Base-by-base conservation (phyloP, 495 filamentous ascomycete genomes). In the Hapsidospora chrysogenum region DNA sequence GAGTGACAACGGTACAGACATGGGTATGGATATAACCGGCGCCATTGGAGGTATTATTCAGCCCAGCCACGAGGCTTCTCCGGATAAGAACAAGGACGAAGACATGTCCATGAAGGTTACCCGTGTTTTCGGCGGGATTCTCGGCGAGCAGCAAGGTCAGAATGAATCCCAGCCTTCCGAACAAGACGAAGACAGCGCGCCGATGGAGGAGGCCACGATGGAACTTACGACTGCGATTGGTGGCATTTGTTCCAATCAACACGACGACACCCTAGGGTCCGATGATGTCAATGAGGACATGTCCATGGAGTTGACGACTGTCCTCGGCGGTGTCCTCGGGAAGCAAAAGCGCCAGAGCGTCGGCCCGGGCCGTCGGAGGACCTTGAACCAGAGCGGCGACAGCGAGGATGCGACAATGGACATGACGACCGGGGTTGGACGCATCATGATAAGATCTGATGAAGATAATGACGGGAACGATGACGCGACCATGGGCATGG, bases 91-190 rank as follows among this genome's bases (percentile, higher is more conserved):
- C 3, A 51, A 52, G 14, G 65, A 69, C 25, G 76, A 80, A 37
- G 79, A 83, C 19, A 68, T 83, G 50, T 82, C 77, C 8, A 85
- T 86, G 80, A 85, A 94, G 38, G 72, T 92, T 32, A 93, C 85
- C 1, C 70, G 65, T 38, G 80, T 74, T 9, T 56, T 94, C 38
- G 87, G 87, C n/a, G 69, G 76, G 3, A 94, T 96, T 33, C 55
- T 85, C 18, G 56, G 66, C n/a, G 60, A 63, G 15, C 10, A 26
- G 39, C 51, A 37, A 53, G 47, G 21, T 32, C 40, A 29, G 38
- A 49, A 38, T 36, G 13, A 19, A 11, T 16, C 20, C 26, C 11
- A 10, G 5, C n/a, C 15, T 0, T 17, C 33, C 18, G 52, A 39
- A 23, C 45, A 31, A 4, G 45, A 28, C 27, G 47, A 42, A 36